phyloP scores from a whole-genome alignment of 768 basidiomycete genomes.

The Thelephora aurantiotincta region DNA sequence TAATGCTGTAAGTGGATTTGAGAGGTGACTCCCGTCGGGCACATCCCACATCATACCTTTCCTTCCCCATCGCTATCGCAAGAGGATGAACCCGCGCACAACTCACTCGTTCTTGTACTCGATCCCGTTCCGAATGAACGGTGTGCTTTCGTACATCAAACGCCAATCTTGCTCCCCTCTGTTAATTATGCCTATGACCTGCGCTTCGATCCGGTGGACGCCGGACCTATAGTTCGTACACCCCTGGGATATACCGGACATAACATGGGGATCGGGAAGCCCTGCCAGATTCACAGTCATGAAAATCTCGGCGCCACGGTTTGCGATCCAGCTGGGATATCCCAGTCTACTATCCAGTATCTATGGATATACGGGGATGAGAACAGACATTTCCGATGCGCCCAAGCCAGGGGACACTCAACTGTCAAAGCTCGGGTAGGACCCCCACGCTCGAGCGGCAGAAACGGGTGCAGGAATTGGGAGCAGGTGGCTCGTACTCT shows the following conservation, averaged over 20 bases:
- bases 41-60: conserved; percentile 12
- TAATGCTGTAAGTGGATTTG: too few relatives aligned
- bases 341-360: not conserved
- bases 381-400: too few relatives aligned
- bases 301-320: not conserved
- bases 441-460: too few relatives aligned
- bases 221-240: not conserved
- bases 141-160: too few relatives aligned
- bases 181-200: not conserved
- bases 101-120: not conserved
- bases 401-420: too few relatives aligned
- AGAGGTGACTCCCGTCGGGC: conserved; percentile 19
- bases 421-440: too few relatives aligned
- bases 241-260: not conserved
- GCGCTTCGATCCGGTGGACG: not conserved
- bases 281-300: not conserved
- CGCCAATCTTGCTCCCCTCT: not conserved
- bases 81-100: not conserved
- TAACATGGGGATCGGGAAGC: not conserved
- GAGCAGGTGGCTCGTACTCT: too few relatives aligned
- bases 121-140: not conserved
- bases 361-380: not conserved
- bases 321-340: not conserved
- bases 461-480: too few relatives aligned
- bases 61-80: not conserved